Evolutionary conservation across 2,329 filamentous ascomycete species (phyloP), one percentile per base, ranked within the genome.

Genomic region (Xylaria sp.): DNA sequence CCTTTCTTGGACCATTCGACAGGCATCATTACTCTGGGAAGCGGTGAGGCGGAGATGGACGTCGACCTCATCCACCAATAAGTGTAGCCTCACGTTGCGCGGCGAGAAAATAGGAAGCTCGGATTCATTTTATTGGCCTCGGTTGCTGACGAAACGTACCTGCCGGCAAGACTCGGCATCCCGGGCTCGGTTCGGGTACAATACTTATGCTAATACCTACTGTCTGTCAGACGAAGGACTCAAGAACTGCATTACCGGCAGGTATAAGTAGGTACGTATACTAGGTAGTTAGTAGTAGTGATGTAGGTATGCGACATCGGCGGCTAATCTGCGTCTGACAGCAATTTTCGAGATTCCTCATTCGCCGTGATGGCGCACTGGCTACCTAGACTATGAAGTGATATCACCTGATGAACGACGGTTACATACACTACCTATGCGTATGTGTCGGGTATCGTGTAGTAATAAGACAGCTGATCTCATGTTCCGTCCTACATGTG

Each of bases 161-260:
- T 15, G 11, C 42, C 54, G 42, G 55, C 50, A 22, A 51, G 31
- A 47, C 44, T 67, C 49, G 49, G 44, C 36, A 50, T 61, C 50
- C 29, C 44, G 15, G 29, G 50, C 25, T 45, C 27, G 27, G 50
- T 31, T 45, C 27, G 27, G 50, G 38, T 13, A 31, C 9, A 25
- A 5, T 20, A 10, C 7, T 13, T 17, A 7, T 11, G 10, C 49
- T 51, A 33, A 20, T 33, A 15, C 15, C 27, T 27, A 17, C 58
- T 10, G 64, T 64, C 58, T 10, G 64, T 64, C 47, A 64, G 60
- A 60, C 55, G 49, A 56, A 60, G 55, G 64, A 59, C 50, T 55
- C 27, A 25, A 29, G 55, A 36, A 56, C 54, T 33, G 27, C n/a
- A 20, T 42, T 45, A n/a, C 3, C 36, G n/a, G n/a, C n/a, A n/a